Evolutionary conservation across 23 red algal species (phyloP).

Genomic region (Gracilaria gracilis): DNA sequence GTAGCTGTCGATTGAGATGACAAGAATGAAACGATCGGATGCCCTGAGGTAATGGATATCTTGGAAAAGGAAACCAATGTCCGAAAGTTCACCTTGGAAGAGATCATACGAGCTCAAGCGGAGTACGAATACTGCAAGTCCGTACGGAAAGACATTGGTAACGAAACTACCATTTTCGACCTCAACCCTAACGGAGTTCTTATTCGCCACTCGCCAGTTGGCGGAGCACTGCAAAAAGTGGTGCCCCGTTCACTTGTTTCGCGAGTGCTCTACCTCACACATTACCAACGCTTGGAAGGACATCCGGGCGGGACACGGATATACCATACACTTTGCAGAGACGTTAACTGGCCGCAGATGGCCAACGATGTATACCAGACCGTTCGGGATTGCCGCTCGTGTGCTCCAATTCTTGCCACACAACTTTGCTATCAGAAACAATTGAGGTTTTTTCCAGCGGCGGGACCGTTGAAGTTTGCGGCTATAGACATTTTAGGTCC

Average conservation of each 20-base stretch:
- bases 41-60: neutral
- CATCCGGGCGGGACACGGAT: too few relatives aligned
- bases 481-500: slow-evolving; percentile 59
- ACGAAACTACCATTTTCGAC: slow-evolving; percentile 2
- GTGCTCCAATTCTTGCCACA: neutral
- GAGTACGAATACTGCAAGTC: slow-evolving; percentile 20
- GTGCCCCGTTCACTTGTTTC: too few relatives aligned
- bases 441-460: slow-evolving; percentile 26
- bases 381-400: slow-evolving; percentile 35
- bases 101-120: slow-evolving; percentile 29
- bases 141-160: too few relatives aligned
- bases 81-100: neutral
- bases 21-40: neutral
- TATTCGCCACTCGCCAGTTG: neutral
- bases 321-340: slow-evolving; percentile 12
- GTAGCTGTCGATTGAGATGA: neutral
- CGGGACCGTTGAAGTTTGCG: slow-evolving; percentile 4
- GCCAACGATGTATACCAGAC: too few relatives aligned
- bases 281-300: too few relatives aligned
- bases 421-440: neutral
- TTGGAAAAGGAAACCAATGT: neutral
- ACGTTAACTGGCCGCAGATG: slow-evolving; percentile 35
- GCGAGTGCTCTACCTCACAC: too few relatives aligned
- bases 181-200: neutral
- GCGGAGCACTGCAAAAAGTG: neutral